Base-by-base conservation (phyloP, 176 grass and related monocot species). In the Aegilops bicornis region DNA sequence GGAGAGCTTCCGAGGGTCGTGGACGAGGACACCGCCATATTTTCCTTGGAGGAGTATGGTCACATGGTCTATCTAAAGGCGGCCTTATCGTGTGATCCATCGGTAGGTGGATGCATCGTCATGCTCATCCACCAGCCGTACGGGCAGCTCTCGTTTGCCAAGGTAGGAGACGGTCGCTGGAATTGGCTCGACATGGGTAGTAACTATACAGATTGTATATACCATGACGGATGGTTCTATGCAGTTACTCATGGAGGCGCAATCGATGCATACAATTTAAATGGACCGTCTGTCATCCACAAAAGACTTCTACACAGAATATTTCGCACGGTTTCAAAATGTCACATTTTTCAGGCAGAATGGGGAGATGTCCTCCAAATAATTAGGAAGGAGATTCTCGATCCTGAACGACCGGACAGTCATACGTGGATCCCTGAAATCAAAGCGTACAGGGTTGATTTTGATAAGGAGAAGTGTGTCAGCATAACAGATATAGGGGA, bases 211-310 rank as follows among this genome's bases (percentile, higher is more conserved):
- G 72, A 75, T 47, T 75, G 72, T n/a, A 29, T 29, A 10, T 75
- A 75, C 72, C 72, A 48, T 15, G 72, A 75, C 15, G 72, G 23
- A 45, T 75, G 39, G 72, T 75, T 75, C n/a, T 75, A 50, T 29
- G 40, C 72, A 10, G 39, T 48, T 7, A 48, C 72, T 27, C 5
- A 14, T 23, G 14, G 12, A 47, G 40, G 72, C 7, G 75, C 9
- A 35, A 78, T 61, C 8, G 10, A 78, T 13, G 31, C 52, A 20
- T 77, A 23, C 31, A 35, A 37, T 36, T 59, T 60, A n/a, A 32
- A 37, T 14, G 52, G 47, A 14, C 52, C 30, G 4, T 60, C 19
- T 4, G 31, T 78, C 32, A 20, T 60, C 52, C 20, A 78, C 12
- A 78, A 78, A 60, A 78, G 19, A 36, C 1, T 60, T n/a, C 4